A percentile compares a stretch with the other conserved stretches of the same genome.
phyloP scores from a whole-genome alignment of 768 basidiomycete genomes.

The Naganishia onofrii region DNA sequence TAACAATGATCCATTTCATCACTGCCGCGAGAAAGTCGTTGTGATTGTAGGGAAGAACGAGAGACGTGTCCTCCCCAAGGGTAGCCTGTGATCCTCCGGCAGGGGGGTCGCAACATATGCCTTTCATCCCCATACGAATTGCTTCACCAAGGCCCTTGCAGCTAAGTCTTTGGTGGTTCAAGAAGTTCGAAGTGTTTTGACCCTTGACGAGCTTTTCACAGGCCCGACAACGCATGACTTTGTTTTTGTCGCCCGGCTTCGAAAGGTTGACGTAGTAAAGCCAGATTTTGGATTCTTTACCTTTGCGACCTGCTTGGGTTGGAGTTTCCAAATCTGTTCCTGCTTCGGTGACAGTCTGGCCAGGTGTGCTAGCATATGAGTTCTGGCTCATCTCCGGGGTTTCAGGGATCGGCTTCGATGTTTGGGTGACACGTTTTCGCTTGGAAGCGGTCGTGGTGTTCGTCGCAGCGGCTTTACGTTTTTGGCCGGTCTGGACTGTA shows the following conservation, averaged over 20 bases:
- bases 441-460: neutral
- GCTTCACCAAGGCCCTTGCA: neutral
- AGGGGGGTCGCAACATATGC: no score
- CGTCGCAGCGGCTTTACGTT: neutral
- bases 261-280: neutral
- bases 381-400: neutral
- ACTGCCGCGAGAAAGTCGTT: neutral
- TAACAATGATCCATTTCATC: slow-evolving; percentile 11
- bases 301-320: neutral
- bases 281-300: neutral
- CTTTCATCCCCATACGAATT: no score
- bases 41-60: neutral
- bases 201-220: neutral
- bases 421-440: neutral
- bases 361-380: neutral
- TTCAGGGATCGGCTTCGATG: neutral
- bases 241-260: neutral
- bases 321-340: neutral
- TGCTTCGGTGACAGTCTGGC: neutral
- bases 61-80: no score
- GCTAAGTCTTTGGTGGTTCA: neutral
- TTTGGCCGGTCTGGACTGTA: neutral
- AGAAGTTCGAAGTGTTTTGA: neutral
- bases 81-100: no score
- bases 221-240: neutral